Evolutionary conservation across 2,329 filamentous ascomycete species (phyloP), one percentile per base, ranked within the genome.

Genomic region (Colletotrichum sublineola): DNA sequence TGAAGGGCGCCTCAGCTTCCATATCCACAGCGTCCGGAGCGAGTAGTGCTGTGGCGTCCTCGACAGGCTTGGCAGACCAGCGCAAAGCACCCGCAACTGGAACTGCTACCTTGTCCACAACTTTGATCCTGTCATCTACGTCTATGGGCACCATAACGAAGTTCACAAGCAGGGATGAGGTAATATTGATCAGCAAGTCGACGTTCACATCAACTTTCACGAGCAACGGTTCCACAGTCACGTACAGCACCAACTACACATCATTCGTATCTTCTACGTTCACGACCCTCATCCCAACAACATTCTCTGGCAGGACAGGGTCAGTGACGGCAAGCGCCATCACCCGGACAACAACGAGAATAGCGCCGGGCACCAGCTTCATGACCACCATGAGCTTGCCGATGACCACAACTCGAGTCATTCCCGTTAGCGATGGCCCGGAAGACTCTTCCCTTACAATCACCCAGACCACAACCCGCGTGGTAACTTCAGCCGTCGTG

Each of bases 181-280:
- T 64, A 1, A 4, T 60, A 0, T 46, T 60, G 3, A 44, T 69
- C n/a, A 50, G 52, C n/a, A 68, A 38, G 9, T 64, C 52, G 24
- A n/a, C 58, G 9, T 68, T 69, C 18, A 72, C 69, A 6, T 48
- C 68, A 2, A 71, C 55, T 4, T 14, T 71, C 29, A 67, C 63
- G n/a, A 48, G 40, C 8, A 56, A 40, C 9, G 68, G 56, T 9
- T 50, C 69, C 1, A 61, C 46, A 5, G 8, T 53, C 12, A 60
- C 52, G 1, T 63, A 50, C 8, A 52, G 33, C n/a, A 52, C 48
- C 3, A 1, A n/a, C 2, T 70, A 62, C 42, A 66, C 67, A 3
- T 66, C 42, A 1, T 36, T 29, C 1, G 5, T 61, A 2, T 42
- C 61, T 5, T 52, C 56, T 0, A 52, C 55, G 20, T 73, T 44